Base-by-base conservation (phyloP, 176 grass and related monocot genomes). In the Poa annua region DNA sequence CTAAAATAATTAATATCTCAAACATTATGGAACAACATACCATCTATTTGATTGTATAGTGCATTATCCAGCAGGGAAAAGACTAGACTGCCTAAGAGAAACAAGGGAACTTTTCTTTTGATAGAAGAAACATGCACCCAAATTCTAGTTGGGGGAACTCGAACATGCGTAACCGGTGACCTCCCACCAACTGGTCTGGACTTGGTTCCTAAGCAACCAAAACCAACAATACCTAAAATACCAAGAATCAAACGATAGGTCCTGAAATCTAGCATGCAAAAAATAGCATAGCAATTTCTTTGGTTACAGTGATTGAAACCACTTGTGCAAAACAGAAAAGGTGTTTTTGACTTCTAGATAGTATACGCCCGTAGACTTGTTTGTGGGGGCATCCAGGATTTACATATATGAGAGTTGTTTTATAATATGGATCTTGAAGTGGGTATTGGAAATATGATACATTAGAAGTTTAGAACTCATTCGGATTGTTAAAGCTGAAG, bases 261-360 rank as follows among this genome's bases (percentile, higher is more conserved):
- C 2, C 44, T 45, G 44, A 45, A 45, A 45, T 45, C 44, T 45
- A 45, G 44, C 44, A 45, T 45, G 10, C 44, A 45, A 45, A 45
- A 45, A 45, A 45, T 11, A 45, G 11, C 7, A 42, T 45, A 12
- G 44, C 44, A 12, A 45, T 45, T 36, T 55, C 49, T 35, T 20
- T 50, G 64, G 59, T 65, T 79, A 64, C 10, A 34, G 15, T 60
- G 57, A 69, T 80, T 80, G 33, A 38, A 80, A 68, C 21, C 12
- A 53, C 63, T 61, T 24, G 47, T 48, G 47, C 11, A 48, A 14
- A 48, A 38, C 33, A 11, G 49, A 45, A 66, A 50, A 50, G 0
- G 49, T 26, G 20, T 48, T 33, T 74, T 33, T 45, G 9, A 13
- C 5, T 79, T 65, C 17, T 65, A 62, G 77, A 79, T 61, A 15